Conservation (phyloP, 306 rosid species). For the Aeschynomene evenia region DNA sequence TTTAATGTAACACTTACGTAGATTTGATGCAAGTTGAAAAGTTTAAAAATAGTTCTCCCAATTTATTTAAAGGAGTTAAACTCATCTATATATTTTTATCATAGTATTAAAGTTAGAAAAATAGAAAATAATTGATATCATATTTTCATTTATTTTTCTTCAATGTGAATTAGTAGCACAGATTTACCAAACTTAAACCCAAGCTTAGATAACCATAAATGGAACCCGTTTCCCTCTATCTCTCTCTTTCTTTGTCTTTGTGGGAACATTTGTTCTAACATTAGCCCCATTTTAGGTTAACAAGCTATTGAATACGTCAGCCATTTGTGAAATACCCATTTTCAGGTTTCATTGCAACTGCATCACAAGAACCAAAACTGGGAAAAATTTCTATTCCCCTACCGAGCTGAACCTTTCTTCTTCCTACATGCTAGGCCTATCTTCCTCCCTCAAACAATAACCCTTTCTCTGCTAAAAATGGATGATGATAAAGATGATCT, state of each 20-base stretch:
- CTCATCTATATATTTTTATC: background rate
- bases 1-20: background rate
- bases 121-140: background rate
- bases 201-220: slow-evolving; percentile 29
- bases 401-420: slow-evolving; percentile 18
- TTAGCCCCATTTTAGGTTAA: slow-evolving; percentile 37
- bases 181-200: background rate
- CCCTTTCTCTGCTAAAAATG: slow-evolving; percentile 30
- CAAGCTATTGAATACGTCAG: slow-evolving; percentile 38
- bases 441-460: slow-evolving; percentile 1
- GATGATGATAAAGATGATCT: slow-evolving; percentile 39
- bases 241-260: slow-evolving; percentile 29
- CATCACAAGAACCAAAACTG: background rate
- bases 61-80: background rate
- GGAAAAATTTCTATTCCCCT: background rate
- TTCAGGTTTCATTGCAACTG: slow-evolving; percentile 25
- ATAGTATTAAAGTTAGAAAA: background rate
- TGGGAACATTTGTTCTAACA: slow-evolving; percentile 27
- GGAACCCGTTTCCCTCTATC: slow-evolving; percentile 31
- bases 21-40: background rate
- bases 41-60: background rate
- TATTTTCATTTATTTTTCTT: too few species aligned
- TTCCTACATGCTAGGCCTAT: slow-evolving; percentile 11
- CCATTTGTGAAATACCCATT: slow-evolving; percentile 37
- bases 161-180: slow-evolving; percentile 1